Evolutionary conservation across 768 basidiomycete species (phyloP), one percentile per base, ranked within the genome.

Genomic region (Panellus pusillus): DNA sequence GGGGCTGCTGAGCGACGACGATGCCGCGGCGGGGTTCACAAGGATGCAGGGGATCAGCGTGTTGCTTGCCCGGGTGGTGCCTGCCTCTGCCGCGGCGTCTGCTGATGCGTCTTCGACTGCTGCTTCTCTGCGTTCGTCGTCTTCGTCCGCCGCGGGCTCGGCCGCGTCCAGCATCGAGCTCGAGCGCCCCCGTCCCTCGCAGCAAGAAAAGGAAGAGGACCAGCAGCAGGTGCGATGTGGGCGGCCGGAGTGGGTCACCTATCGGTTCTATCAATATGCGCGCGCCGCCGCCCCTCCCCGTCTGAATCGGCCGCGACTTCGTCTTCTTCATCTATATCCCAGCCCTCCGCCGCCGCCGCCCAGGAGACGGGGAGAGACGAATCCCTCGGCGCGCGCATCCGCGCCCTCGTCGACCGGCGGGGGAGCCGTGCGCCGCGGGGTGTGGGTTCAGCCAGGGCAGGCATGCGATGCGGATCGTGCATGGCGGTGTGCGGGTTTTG

Each of bases 21-120:
- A 35, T 8, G 7, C 2, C 3, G 68, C 73, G 4, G 39, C 58
- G 2, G 83, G 82, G 12, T 87, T 88, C 52, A 68, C 81, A 17
- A 67, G 79, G 19, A 82, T 85, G 40, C 86, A 89, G 61, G 74
- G 71, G 38, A 65, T 87, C 17, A 78, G 78, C 1, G 70, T 83
- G 8, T 65, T 86, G 6, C 74, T 78, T 44, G 76, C 78, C 13
- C 68, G 72, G 43, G 75, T 80, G 50, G 65, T 72, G 1, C 54
- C 63, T 12, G 44, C 42, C 19, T 44, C 37, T 42, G 14, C 48
- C 36, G 29, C 24, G n/a, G 46, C 54, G 17, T 42, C 53, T 35
- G n/a, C n/a, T n/a, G n/a, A n/a, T n/a, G n/a, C n/a, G n/a, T n/a
- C n/a, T n/a, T n/a, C n/a, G n/a, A n/a, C n/a, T n/a, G n/a, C n/a